A percentile compares a stretch with the other conserved stretches of the same genome.
Conservation (phyloP, 1,139 yeast genomes). For the Lodderomyces orthopsilosis region DNA sequence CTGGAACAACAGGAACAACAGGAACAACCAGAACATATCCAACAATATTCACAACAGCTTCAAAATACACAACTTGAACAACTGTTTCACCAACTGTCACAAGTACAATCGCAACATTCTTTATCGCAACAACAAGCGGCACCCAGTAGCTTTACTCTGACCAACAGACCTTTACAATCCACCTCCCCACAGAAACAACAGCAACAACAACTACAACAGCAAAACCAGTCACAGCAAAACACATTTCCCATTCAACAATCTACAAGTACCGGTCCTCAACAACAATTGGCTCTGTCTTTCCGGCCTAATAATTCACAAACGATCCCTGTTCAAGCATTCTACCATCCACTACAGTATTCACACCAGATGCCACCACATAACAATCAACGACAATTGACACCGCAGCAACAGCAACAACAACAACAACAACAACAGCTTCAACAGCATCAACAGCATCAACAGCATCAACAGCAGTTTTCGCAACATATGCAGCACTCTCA, state of each 20-base stretch:
- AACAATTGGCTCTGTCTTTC: conserved; percentile 5
- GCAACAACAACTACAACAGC: not conserved
- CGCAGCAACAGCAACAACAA: conserved; percentile 8
- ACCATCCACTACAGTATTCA: conserved; percentile 3
- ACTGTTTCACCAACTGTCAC: not conserved
- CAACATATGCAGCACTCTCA: conserved; percentile 8
- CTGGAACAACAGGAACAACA: conserved; percentile 2
- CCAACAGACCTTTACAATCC: not conserved
- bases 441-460: conserved; percentile 13
- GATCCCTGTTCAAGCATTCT: not conserved
- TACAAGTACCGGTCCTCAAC: not conserved
- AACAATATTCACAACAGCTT: not conserved
- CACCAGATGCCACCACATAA: conserved; percentile 1
- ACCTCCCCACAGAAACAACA: not conserved
- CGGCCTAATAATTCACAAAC: conserved; percentile 5
- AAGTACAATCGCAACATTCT: not conserved
- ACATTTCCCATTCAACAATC: not conserved
- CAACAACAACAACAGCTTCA: conserved; percentile 9
- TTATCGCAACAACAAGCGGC: not conserved
- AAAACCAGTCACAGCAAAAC: not conserved
- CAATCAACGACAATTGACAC: not conserved
- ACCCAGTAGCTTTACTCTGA: not conserved
- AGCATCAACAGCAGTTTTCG: conserved; percentile 7
- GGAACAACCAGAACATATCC: not conserved
- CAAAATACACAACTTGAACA: not conserved